These are phyloP conservation scores for Vigna nakashimae DNA, from an alignment of 306 rosid genomes.

Conservation along the genomic window DNA sequence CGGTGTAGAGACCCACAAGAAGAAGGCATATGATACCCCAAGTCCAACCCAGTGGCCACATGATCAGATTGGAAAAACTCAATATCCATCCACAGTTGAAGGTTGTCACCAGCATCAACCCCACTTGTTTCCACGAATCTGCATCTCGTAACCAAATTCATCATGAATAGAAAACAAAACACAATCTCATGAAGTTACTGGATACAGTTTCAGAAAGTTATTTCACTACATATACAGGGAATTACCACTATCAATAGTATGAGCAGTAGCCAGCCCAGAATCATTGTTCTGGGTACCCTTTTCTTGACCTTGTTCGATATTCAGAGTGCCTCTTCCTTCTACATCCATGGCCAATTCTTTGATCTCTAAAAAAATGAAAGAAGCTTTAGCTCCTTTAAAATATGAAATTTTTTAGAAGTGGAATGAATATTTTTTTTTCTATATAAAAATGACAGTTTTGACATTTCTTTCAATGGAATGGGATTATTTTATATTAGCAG, in stretches of 20 bases:
- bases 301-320: constrained; percentile 47
- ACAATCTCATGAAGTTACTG: too few relatives aligned
- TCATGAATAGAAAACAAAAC: background rate
- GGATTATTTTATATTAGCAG: too few relatives aligned
- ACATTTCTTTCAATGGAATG: too few relatives aligned
- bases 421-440: too few relatives aligned
- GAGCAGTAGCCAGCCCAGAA: constrained; percentile 56
- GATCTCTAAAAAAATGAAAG: background rate
- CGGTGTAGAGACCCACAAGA: constrained; percentile 60
- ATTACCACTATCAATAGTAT: constrained; percentile 59
- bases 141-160: constrained; percentile 14
- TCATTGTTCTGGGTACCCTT: constrained; percentile 31
- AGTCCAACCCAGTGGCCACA: constrained; percentile 71
- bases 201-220: too few relatives aligned
- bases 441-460: background rate
- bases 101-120: constrained; percentile 56
- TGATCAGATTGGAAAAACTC: constrained; percentile 57
- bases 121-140: constrained; percentile 82
- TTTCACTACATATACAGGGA: too few relatives aligned
- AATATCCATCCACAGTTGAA: constrained; percentile 69
- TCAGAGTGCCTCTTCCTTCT: constrained; percentile 37
- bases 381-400: background rate
- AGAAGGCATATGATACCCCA: constrained; percentile 62
- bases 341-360: constrained; percentile 49
- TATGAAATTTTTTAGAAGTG: too few relatives aligned